Evolutionary conservation across 805 yeast genomes (phyloP).

Genomic region (Yamadazyma endophytica): DNA sequence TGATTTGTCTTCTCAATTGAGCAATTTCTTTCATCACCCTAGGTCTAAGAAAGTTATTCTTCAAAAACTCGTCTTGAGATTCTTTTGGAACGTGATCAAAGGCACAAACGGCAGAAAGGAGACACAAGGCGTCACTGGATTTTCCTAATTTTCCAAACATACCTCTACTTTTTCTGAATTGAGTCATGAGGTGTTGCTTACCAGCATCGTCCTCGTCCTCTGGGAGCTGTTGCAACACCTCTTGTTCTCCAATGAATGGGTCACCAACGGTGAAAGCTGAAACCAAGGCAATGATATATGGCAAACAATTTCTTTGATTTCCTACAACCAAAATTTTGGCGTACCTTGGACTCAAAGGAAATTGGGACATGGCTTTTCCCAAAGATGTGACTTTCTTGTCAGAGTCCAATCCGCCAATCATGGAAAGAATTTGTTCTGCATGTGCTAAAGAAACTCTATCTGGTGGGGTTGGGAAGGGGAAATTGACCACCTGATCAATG

Average conservation of each 20-base stretch:
- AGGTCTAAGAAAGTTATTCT: conserved; percentile 63
- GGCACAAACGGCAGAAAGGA: conserved; percentile 84
- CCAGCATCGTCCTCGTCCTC: conserved; percentile 36
- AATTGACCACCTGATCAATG: conserved; percentile 80
- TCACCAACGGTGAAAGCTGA: conserved; percentile 93
- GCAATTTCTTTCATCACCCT: conserved; percentile 83
- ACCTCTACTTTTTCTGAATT: conserved; percentile 54
- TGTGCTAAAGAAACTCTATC: conserved; percentile 52
- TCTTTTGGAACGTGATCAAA: conserved; percentile 64
- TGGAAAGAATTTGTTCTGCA: conserved; percentile 65
- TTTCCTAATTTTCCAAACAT: conserved; percentile 66
- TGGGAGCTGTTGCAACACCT: conserved; percentile 33
- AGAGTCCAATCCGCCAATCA: conserved; percentile 72
- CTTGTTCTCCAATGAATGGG: conserved; percentile 75
- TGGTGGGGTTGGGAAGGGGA: conserved; percentile 97
- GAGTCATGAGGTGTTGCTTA: conserved; percentile 29
- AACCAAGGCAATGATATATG: conserved; percentile 86
- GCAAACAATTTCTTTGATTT: conserved; percentile 79
- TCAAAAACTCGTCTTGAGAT: conserved; percentile 44
- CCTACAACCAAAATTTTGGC: conserved; percentile 87
- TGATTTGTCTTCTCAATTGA: conserved; percentile 76
- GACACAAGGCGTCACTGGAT: conserved; percentile 67
- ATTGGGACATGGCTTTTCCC: conserved; percentile 82
- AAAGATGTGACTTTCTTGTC: conserved; percentile 60
- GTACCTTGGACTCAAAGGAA: conserved; percentile 92